A percentile compares a stretch with the other conserved stretches of the same genome.
Evolutionary conservation across 2,329 filamentous ascomycete genomes (phyloP).

Genomic region (Fusarium fracticaudum): DNA sequence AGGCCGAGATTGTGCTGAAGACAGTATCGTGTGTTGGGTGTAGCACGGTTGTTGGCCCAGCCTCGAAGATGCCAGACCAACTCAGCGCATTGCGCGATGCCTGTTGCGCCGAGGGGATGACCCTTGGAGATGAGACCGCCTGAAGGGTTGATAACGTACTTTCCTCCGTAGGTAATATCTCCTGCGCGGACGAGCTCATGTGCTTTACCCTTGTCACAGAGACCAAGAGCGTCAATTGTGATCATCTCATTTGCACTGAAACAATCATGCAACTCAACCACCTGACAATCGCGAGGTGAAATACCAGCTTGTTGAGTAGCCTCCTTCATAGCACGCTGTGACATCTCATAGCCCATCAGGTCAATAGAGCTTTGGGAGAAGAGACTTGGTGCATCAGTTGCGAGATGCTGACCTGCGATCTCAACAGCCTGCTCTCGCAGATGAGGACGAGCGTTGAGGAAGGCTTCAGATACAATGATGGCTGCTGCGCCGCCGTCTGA

Average conservation of each 20-base stretch:
- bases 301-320: constrained; percentile 81
- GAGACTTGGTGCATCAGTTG: constrained; percentile 83
- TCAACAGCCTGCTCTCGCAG: constrained; percentile 84
- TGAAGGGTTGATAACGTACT: constrained; percentile 88
- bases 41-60: constrained; percentile 90
- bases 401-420: constrained; percentile 86
- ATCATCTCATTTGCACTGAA: constrained; percentile 97
- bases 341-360: constrained; percentile 90
- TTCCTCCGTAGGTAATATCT: constrained; percentile 90
- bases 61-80: constrained; percentile 94
- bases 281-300: constrained; percentile 74
- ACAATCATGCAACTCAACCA: constrained; percentile 96
- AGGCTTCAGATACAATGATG: constrained; percentile 87
- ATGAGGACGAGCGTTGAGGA: constrained; percentile 86
- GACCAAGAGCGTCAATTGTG: constrained; percentile 84
- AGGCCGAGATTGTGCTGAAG: constrained; percentile 94
- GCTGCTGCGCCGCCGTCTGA: constrained; percentile 92
- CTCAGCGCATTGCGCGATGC: constrained; percentile 95
- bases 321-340: constrained; percentile 70
- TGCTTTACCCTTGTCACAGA: constrained; percentile 82
- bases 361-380: constrained; percentile 87
- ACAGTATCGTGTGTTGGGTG: constrained; percentile 74
- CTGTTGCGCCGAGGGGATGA: constrained; percentile 91
- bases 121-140: constrained; percentile 96
- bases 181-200: constrained; percentile 89